Evolutionary conservation across 2,329 filamentous ascomycete species (phyloP), one percentile per base, ranked within the genome.

Genomic region (Colletotrichum camelliae): DNA sequence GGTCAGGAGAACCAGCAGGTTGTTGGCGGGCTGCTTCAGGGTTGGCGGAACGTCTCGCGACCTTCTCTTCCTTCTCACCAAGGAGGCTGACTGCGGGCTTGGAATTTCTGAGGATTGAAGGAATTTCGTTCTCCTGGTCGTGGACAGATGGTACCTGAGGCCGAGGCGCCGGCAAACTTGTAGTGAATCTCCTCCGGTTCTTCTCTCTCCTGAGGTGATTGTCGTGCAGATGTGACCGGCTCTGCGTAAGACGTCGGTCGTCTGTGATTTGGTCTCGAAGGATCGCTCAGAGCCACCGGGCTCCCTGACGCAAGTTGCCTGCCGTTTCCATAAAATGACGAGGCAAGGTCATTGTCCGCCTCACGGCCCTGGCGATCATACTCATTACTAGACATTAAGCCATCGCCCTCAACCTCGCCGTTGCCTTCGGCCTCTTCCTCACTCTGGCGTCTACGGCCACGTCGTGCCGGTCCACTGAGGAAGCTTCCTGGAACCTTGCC

Each of bases 91-190:
- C 86, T 13, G 90, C 86, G 2, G 91, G 86, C 80, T 93, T 94
- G 55, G 89, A 80, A 85, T 85, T 90, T 82, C 91, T 93, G 83
- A 95, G 93, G 0, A 91, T 93, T 31, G 93, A 91, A 4, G 93
- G 93, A 5, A 91, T 89, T 76, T 97, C 92, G 81, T 98, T 98
- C 83, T 98, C 96, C 82, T 98, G 95, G 80, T 98, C 95, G 77
- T 93, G 89, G 5, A 86, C 85, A 2, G 93, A 90, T 21, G 93
- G 91, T 62, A 94, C 82, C 67, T 90, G 87, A 10, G 89, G 84
- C 21, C 91, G 89, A 43, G 89, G 85, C 15, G 88, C 87, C 61
- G 91, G 90, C 16, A 91, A 91, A 83, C 79, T 88, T 91, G 82
- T 92, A 93, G 8, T 82, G 84, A 64, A 85, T 85, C 57, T 85